Evolutionary conservation across 2,329 filamentous ascomycete genomes (phyloP).

Genomic region (Fusarium falciforme): DNA sequence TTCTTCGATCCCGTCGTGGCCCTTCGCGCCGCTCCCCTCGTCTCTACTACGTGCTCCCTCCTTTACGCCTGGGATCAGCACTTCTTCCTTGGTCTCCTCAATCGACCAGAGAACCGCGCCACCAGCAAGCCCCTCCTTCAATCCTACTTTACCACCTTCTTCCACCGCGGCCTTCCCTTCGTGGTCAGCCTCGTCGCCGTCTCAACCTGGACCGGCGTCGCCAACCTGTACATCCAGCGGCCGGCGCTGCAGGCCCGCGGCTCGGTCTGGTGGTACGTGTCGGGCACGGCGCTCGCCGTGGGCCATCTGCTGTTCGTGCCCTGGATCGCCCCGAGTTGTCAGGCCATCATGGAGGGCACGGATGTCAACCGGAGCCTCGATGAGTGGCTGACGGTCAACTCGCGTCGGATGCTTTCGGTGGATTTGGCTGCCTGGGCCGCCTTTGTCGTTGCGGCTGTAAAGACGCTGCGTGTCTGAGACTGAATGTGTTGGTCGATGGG

Average conservation of each 20-base stretch:
- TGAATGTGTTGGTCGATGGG: background rate
- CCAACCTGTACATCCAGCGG: background rate
- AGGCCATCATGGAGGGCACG: background rate
- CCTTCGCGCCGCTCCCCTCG: background rate
- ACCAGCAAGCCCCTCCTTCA: background rate
- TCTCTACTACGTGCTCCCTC: background rate
- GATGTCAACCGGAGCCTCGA: background rate
- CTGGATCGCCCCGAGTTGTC: background rate
- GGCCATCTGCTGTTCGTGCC: background rate
- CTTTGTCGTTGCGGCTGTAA: background rate
- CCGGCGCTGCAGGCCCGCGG: background rate
- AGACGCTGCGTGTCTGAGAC: background rate
- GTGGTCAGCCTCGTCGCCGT: background rate
- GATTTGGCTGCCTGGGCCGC: background rate
- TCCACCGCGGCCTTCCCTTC: background rate
- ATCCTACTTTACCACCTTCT: background rate
- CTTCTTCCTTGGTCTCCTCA: background rate
- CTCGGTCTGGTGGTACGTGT: background rate
- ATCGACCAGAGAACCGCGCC: background rate
- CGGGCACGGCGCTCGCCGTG: background rate
- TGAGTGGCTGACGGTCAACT: background rate
- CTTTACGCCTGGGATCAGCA: background rate
- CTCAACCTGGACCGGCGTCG: background rate
- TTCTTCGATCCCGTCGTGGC: background rate
- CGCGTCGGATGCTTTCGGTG: background rate